Evolutionary conservation across 805 yeast genomes (phyloP).

Genomic region (Metschnikowia baotianmanensis): DNA sequence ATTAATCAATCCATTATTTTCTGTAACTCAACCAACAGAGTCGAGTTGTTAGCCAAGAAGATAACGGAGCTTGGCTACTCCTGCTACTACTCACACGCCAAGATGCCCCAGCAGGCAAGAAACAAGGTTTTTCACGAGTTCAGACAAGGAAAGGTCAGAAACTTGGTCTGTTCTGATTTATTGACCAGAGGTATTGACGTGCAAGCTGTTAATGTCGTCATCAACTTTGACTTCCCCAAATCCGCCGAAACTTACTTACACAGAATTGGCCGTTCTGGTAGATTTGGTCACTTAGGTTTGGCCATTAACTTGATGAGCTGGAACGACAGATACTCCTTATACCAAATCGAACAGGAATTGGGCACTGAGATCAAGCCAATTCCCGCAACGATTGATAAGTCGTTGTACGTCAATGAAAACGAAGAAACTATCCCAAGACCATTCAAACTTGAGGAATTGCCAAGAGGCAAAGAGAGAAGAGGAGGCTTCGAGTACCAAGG

Average conservation of each 20-base stretch:
- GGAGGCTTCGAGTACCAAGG: constrained; percentile 42
- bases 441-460: constrained; percentile 68
- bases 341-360: constrained; percentile 93
- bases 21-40: constrained; percentile 95
- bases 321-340: constrained; percentile 92
- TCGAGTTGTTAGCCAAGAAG: constrained; percentile 91
- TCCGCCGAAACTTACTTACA: constrained; percentile 96
- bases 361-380: constrained; percentile 97
- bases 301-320: constrained; percentile 96
- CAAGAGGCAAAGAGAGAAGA: constrained; percentile 38
- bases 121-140: constrained; percentile 98
- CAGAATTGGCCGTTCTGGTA: constrained; percentile 98
- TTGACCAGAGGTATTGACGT: constrained; percentile 99
- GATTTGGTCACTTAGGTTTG: constrained; percentile 97
- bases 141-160: constrained; percentile 96
- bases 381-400: constrained; percentile 88
- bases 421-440: constrained; percentile 79
- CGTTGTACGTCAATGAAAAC: constrained; percentile 83
- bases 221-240: constrained; percentile 97
- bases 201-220: constrained; percentile 97
- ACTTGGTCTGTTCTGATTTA: constrained; percentile 93
- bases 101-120: constrained; percentile 96
- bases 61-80: constrained; percentile 96
- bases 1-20: constrained; percentile 96
- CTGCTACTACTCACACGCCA: constrained; percentile 95